Evolutionary conservation across 2,329 filamentous ascomycete genomes (phyloP).

Genomic region (Neoscytalidium dimidiatum): DNA sequence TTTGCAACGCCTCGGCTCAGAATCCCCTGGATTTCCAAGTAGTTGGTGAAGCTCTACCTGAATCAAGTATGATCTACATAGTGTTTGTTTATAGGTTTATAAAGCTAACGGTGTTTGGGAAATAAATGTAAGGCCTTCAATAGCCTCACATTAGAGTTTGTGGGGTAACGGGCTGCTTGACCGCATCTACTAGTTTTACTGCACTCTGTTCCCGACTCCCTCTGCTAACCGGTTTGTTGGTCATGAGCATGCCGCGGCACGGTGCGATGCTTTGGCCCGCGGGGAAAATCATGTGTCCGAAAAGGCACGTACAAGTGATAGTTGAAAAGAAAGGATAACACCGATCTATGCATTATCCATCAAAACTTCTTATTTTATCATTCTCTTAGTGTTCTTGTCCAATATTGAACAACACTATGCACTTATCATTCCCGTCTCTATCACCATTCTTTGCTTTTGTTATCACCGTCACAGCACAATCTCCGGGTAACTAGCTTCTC

Average conservation of each 20-base stretch:
- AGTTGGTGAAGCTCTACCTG: background rate
- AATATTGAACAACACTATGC: too few species aligned
- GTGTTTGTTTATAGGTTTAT: too few species aligned
- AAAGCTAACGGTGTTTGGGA: background rate
- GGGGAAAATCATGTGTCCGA: background rate
- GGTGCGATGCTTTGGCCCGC: background rate
- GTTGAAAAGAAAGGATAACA: background rate
- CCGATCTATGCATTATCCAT: too few species aligned
- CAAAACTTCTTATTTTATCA: too few species aligned
- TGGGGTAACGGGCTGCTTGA: background rate
- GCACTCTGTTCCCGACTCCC: background rate
- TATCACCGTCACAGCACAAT: background rate
- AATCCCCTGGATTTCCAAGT: background rate
- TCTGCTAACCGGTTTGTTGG: background rate
- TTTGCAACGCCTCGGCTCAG: background rate
- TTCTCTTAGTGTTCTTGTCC: too few species aligned
- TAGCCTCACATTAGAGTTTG: background rate
- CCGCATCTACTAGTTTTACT: background rate
- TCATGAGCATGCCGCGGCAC: background rate
- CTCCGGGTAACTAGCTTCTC: too few species aligned
- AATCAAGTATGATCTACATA: background rate
- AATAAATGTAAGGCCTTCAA: background rate
- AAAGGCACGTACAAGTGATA: too few species aligned
- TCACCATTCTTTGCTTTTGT: too few species aligned
- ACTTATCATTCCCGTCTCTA: too few species aligned